These are phyloP conservation scores for Atalantia buxifolia DNA, from an alignment of 345 rosid species.

Conservation along the genomic window DNA sequence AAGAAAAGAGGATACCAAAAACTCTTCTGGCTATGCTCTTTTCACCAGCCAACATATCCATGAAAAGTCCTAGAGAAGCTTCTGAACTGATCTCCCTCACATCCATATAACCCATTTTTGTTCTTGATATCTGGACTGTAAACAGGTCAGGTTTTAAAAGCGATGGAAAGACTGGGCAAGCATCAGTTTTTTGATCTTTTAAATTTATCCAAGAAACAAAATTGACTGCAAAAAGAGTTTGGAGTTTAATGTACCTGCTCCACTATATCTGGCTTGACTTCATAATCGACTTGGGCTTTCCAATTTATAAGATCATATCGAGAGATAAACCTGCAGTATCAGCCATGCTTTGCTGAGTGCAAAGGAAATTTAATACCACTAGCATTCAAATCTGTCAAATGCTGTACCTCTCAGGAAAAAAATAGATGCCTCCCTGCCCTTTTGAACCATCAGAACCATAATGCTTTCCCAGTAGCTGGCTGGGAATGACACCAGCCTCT, in stretches of 20 bases:
- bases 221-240: not conserved
- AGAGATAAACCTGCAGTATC: constrained; percentile 55
- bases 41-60: constrained; percentile 69
- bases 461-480: constrained; percentile 43
- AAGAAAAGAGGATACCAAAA: constrained; percentile 52
- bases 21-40: constrained; percentile 74
- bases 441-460: constrained; percentile 27
- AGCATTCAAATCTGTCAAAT: not conserved
- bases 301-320: constrained; percentile 72
- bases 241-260: constrained; percentile 55
- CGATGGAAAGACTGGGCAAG: constrained; percentile 29
- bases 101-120: constrained; percentile 72
- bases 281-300: constrained; percentile 80
- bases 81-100: constrained; percentile 55
- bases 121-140: constrained; percentile 97
- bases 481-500: constrained; percentile 71
- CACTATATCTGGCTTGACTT: constrained; percentile 35
- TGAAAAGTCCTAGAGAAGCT: constrained; percentile 56
- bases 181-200: constrained; percentile 2
- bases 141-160: constrained; percentile 73
- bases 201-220: not conserved
- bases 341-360: not conserved
- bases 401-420: constrained; percentile 66
- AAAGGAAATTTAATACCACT: not conserved
- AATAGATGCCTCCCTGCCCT: constrained; percentile 23